phyloP scores from a whole-genome alignment of 2,329 filamentous ascomycete species.

The Sporothrix phasma region DNA sequence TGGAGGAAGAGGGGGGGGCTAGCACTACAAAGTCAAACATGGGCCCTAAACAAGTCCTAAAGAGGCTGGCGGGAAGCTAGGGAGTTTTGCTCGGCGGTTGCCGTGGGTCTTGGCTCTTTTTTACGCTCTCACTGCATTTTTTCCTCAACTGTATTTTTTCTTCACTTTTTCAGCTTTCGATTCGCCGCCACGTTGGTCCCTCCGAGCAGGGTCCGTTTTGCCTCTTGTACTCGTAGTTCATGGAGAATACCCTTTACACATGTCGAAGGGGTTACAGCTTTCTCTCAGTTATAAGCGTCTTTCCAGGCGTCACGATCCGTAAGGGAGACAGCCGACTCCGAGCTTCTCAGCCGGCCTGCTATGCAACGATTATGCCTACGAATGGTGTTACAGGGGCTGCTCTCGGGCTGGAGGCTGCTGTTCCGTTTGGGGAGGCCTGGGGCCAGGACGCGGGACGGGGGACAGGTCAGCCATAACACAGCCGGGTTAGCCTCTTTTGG shows the following conservation, averaged over 20 bases:
- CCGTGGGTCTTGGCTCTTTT: not conserved
- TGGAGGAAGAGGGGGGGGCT: slow-evolving; percentile 4
- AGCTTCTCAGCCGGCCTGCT: no score
- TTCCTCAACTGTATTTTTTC: not conserved
- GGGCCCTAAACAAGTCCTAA: slow-evolving; percentile 9
- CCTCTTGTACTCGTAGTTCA: not conserved
- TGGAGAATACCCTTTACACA: no score
- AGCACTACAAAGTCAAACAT: slow-evolving; percentile 13
- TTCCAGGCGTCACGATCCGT: no score
- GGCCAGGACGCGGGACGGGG: not conserved
- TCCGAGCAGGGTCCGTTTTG: not conserved
- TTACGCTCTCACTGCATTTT: not conserved
- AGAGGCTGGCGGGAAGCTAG: slow-evolving; percentile 10
- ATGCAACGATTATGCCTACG: no score
- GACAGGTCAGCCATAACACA: not conserved
- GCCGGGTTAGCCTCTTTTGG: not conserved
- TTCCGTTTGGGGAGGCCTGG: not conserved
- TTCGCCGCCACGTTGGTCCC: not conserved
- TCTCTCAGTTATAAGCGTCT: not conserved
- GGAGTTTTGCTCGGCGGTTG: slow-evolving; percentile 6
- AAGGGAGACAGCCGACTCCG: no score
- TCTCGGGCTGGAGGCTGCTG: not conserved
- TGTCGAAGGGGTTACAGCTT: no score
- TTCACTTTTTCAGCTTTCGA: no score
- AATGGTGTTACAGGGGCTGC: no score